Base-by-base conservation (phyloP, 495 filamentous ascomycete genomes). In the Tetracladium setigerum region DNA sequence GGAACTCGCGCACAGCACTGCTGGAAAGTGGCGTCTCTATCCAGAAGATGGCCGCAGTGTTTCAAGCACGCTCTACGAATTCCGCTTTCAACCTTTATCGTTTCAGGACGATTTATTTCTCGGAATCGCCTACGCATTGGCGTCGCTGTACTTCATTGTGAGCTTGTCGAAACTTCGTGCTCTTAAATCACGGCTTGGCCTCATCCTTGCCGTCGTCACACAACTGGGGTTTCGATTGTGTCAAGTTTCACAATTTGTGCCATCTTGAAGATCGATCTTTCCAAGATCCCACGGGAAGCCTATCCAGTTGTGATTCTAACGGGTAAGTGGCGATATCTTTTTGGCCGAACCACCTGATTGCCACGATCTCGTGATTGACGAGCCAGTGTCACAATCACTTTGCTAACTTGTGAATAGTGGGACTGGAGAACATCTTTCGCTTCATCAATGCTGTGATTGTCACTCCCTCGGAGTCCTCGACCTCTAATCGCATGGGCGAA, bases 241-340 rank as follows among this genome's bases (percentile, higher is more conserved):
- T 77, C 79, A 4, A 83, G 77, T 58, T 81, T 82, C 57, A 79
- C 78, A 1, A 63, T 83, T 41, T 78, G 80, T 51, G 78, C 76
- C 34, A 69, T 82, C 30, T 64, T 81, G 44, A 77, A 78, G 48
- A 65, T 82, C 45, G 75, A 81, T 41, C 65, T 83, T 2, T 81
- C 79, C 33, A 70, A 74, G 42, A 68, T 83, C 41, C 79, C 79
- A 4, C 68, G 68, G 50, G 71, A 77, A 35, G 73, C 75, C 22
- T 88, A 84, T 61, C 84, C 84, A 0, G 72, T 84, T 8, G 81
- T 86, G n/a, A 71, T 86, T 12, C 68, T 87, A 33, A 72, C 73
- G 7, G 22, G 22, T 27, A 27, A 27, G 22, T 7, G 22, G 7
- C 7, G 22, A 3, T 27, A 3, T 27, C 22, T 27, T 27, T 27